A percentile compares a stretch with the other conserved stretches of the same genome.
phyloP scores from a whole-genome alignment of 108 stramenopile genomes.

The Skeletonema menzelii region DNA sequence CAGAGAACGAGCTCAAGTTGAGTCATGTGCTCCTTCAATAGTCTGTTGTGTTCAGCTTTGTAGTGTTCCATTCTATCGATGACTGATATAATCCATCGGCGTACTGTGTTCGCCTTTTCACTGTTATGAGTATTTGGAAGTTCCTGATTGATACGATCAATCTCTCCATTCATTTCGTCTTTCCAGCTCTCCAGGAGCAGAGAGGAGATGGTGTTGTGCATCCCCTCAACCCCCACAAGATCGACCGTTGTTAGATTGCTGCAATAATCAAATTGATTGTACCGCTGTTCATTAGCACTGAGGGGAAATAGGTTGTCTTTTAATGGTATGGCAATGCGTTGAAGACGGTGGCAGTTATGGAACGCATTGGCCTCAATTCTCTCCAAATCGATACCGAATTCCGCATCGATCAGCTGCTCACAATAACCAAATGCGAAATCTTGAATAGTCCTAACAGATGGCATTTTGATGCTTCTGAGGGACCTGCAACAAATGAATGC shows the following conservation, averaged over 20 bases:
- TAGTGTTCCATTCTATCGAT: background rate
- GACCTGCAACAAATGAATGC: background rate
- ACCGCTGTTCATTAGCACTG: background rate
- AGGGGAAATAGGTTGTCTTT: background rate
- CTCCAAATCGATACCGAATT: background rate
- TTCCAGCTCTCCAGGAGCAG: background rate
- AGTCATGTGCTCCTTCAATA: background rate
- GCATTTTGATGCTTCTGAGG: background rate
- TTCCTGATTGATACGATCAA: background rate
- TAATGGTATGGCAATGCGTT: background rate
- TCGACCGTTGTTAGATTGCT: background rate
- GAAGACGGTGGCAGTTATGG: background rate
- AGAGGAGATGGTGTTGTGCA: background rate
- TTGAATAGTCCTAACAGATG: background rate
- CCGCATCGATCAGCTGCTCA: background rate
- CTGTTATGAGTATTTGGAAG: background rate
- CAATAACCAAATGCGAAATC: background rate
- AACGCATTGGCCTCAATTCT: background rate
- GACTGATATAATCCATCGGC: background rate
- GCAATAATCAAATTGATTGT: background rate
- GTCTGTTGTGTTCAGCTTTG: background rate
- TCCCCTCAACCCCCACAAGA: background rate
- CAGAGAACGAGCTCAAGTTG: background rate
- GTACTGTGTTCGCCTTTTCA: background rate
- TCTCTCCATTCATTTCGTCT: background rate